Conservation (phyloP, 768 basidiomycete species). For the Infundibulicybe gibba region DNA sequence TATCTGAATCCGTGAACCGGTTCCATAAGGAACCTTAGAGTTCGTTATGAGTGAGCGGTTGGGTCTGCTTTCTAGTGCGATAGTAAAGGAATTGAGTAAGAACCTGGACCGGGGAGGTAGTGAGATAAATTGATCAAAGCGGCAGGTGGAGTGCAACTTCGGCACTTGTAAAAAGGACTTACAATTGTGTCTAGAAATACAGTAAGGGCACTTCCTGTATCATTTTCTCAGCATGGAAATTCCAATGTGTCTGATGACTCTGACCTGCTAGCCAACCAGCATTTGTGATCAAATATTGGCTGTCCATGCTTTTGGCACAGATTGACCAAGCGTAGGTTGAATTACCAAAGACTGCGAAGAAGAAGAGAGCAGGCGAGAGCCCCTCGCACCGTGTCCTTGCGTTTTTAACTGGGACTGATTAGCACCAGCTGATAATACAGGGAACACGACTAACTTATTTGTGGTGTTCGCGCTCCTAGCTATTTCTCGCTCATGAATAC, state of each 20-base stretch:
- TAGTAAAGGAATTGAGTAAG: conserved; percentile 86
- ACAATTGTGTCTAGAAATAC: conserved; percentile 79
- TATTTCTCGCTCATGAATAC: conserved; percentile 8
- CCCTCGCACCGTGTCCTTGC: conserved; percentile 87
- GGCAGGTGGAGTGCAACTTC: conserved; percentile 3
- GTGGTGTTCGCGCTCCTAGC: conserved; percentile 79
- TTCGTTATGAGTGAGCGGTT: not conserved
- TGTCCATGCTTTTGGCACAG: conserved; percentile 66
- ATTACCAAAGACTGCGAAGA: conserved; percentile 93
- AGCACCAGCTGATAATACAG: not conserved
- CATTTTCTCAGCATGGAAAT: not conserved
- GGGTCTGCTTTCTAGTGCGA: conserved; percentile 39
- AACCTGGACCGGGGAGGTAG: conserved; percentile 42
- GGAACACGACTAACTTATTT: conserved; percentile 61
- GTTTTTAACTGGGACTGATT: conserved; percentile 69
- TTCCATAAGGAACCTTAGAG: not conserved
- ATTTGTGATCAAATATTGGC: conserved; percentile 75
- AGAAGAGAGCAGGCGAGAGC: conserved; percentile 89
- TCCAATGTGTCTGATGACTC: conserved; percentile 12
- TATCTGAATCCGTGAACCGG: too few species aligned
- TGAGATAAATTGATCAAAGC: conserved; percentile 6
- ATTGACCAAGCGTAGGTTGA: conserved; percentile 82
- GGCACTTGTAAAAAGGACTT: conserved; percentile 27
- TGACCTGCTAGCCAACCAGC: conserved; percentile 90
- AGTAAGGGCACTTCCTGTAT: conserved; percentile 69